Evolutionary conservation across 306 rosid species (phyloP).

Genomic region (Lathyrus aphaca): DNA sequence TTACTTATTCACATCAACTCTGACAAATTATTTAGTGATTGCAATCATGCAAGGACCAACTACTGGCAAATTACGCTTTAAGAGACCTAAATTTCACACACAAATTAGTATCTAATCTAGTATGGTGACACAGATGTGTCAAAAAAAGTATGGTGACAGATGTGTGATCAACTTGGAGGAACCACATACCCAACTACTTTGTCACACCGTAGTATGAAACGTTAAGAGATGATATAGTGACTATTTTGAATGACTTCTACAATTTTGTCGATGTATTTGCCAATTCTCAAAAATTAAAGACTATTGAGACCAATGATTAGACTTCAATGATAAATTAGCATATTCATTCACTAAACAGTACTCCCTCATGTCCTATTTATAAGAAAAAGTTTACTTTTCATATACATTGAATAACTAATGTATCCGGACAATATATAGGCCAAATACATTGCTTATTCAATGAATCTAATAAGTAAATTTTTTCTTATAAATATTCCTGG

Average conservation of each 20-base stretch:
- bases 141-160: background rate
- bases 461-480: background rate
- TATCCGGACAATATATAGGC: background rate
- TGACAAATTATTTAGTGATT: background rate
- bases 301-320: background rate
- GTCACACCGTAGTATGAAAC: background rate
- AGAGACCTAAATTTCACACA: background rate
- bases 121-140: background rate
- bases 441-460: background rate
- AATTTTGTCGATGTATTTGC: background rate
- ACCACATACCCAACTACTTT: background rate
- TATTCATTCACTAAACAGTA: background rate
- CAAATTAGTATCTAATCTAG: background rate
- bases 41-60: background rate
- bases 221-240: background rate
- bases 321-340: background rate
- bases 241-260: background rate
- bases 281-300: background rate
- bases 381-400: background rate
- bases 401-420: background rate
- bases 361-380: background rate
- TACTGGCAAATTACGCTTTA: background rate
- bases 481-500: too few relatives aligned
- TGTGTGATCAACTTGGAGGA: background rate
- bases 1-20: background rate